Conservation (phyloP, 2,329 filamentous ascomycete species). For the Paraphaeosphaeria sporulosa region DNA sequence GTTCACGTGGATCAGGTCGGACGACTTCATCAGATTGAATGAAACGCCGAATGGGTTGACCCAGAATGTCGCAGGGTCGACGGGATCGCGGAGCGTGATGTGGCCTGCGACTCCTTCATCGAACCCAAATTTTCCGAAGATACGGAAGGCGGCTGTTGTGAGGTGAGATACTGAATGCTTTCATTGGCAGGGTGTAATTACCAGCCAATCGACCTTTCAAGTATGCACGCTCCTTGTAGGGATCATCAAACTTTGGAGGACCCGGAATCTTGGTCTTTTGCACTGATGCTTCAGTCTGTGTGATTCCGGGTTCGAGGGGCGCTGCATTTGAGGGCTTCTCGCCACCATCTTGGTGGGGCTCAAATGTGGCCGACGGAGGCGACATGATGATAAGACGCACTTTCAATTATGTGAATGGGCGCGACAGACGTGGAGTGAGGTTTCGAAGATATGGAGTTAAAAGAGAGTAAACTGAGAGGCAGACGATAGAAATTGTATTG, state of each 20-base stretch:
- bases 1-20: constrained; percentile 73
- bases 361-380: constrained; percentile 41
- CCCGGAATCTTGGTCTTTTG: constrained; percentile 36
- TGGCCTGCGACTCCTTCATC: constrained; percentile 65
- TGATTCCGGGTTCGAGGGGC: constrained; percentile 43
- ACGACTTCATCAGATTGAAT: constrained; percentile 68
- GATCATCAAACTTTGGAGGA: constrained; percentile 48
- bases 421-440: neutral
- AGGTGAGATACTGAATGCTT: neutral
- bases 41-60: constrained; percentile 71
- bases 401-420: neutral
- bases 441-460: neutral
- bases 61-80: constrained; percentile 68
- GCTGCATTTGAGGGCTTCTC: constrained; percentile 37
- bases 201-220: constrained; percentile 47
- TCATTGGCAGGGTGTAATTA: neutral
- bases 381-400: constrained; percentile 24
- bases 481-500: too few species aligned
- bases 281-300: constrained; percentile 32
- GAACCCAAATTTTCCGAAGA: constrained; percentile 50
- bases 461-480: neutral
- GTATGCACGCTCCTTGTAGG: constrained; percentile 47
- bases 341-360: constrained; percentile 31
- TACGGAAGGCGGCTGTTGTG: constrained; percentile 44
- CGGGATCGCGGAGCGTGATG: constrained; percentile 67